Evolutionary conservation across 441 rosid genomes (phyloP), one percentile per base, ranked within the genome.

Genomic region (Bruguiera hainesii): DNA sequence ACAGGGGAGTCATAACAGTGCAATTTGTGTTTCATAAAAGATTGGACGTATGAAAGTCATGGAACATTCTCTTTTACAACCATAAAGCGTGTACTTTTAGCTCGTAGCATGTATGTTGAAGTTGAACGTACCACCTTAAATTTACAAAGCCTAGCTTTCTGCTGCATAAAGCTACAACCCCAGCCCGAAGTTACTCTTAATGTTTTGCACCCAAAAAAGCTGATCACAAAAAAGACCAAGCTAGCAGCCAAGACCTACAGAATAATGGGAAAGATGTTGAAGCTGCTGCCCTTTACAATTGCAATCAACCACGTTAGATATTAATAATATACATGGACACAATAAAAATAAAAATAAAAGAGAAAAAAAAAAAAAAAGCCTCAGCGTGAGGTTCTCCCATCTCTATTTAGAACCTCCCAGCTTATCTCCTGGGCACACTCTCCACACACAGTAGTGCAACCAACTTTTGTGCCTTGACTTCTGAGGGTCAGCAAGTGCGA

Each of bases 401-500:
- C 83, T 63, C 75, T 70, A 20, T 78, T 87, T 50, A 89, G 72
- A 48, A 80, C 73, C 66, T 89, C 97, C 99, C 99, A 87, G 51
- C 84, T 81, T 65, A 96, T 79, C 79, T 85, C 91, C 55, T 80
- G 85, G 6, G 94, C 99, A 57, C 99, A 96, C 73, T 87, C 99
- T 63, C 99, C 99, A 48, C 99, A 96, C 5, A 96, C 76, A 0
- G 99, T 89, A 58, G 83, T 79, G 73, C 89, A 85, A 37, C 99
- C 99, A 0, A 26, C 21, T 80, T 84, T 96, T 52, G 81, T 86
- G 26, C 96, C 89, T 79, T 96, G 99, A 77, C 96, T 93, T 85
- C 97, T 83, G 49, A 96, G 97, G 26, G 99, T 96, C 64, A 93
- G 89, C 76, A 88, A 60, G 73, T 96, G 99, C 0, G 97, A 75